Base-by-base conservation (phyloP, 2,329 filamentous ascomycete species). In the Exophiala dermatitidis region DNA sequence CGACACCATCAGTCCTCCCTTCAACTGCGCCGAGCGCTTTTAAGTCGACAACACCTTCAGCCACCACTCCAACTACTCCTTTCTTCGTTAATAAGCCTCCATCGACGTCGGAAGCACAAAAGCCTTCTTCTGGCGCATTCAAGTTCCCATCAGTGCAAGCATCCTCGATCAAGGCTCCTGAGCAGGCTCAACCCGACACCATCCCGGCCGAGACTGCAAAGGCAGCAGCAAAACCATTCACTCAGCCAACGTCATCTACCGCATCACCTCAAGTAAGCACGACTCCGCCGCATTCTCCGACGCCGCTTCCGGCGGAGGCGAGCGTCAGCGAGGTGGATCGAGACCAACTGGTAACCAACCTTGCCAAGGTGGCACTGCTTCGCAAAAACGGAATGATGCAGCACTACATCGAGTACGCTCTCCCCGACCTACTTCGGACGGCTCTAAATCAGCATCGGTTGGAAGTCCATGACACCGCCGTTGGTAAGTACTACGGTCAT, bases 341-440 rank as follows among this genome's bases (percentile, higher is more conserved):
- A 3, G 41, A 50, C 10, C 46, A 45, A 32, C 52, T 58, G 32
- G 50, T 52, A 19, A 36, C 33, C 9, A 46, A 48, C 32, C 29
- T 60, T 31, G 51, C 58, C 12, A 53, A 48, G 9, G 47, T 61
- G 40, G 56, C 53, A 45, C 46, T 62, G 19, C 37, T 52, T 10
- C 54, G 55, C 28, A 50, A 43, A 32, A 44, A 55, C 32, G 60
- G 60, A n/a, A 45, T 62, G 7, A 41, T 63, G 19, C 33, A 54
- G 19, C 50, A 61, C 38, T 62, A 50, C 51, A 38, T 62, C 26
- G 58, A 63, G 34, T 59, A 52, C 41, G 52, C 53, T 4, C 45
- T 60, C 10, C 52, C 52, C 3, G 54, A 54, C 30, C 34, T 61
- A 9, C 38, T 62, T 30, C 49, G 45, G 32, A 52, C 54, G 7